A percentile compares a stretch with the other conserved stretches of the same genome.
Conservation (phyloP, 2,329 filamentous ascomycete genomes). For the Onygenales sp. region DNA sequence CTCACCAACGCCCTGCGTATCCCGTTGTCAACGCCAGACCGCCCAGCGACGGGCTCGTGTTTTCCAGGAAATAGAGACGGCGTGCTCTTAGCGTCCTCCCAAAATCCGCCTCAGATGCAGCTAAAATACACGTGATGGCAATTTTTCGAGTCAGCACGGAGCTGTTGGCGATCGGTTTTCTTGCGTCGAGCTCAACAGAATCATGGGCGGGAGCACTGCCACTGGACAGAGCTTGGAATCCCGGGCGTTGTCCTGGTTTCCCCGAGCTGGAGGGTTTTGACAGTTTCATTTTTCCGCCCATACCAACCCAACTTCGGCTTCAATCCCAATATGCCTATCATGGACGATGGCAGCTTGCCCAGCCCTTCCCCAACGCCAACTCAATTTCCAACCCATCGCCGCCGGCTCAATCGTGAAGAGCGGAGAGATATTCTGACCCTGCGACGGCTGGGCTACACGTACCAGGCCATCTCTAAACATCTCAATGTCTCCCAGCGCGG, state of each 20-base stretch:
- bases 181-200: background rate
- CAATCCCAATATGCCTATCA: no score
- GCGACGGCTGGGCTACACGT: background rate
- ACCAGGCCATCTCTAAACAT: constrained; percentile 1
- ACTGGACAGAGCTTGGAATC: background rate
- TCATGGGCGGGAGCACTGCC: background rate
- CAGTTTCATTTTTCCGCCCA: background rate
- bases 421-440: background rate
- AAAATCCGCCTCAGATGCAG: no score
- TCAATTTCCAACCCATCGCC: background rate
- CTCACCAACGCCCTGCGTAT: no score
- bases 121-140: no score
- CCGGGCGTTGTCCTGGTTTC: background rate
- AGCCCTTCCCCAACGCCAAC: background rate
- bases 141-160: background rate
- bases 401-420: constrained; percentile 1
- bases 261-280: background rate
- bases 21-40: no score
- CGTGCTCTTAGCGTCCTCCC: no score
- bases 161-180: background rate
- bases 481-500: background rate
- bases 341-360: no score
- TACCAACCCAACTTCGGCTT: no score
- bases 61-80: no score
- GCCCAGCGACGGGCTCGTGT: no score